Base-by-base conservation (phyloP, 768 basidiomycete genomes). In the Infundibulicybe gibba region DNA sequence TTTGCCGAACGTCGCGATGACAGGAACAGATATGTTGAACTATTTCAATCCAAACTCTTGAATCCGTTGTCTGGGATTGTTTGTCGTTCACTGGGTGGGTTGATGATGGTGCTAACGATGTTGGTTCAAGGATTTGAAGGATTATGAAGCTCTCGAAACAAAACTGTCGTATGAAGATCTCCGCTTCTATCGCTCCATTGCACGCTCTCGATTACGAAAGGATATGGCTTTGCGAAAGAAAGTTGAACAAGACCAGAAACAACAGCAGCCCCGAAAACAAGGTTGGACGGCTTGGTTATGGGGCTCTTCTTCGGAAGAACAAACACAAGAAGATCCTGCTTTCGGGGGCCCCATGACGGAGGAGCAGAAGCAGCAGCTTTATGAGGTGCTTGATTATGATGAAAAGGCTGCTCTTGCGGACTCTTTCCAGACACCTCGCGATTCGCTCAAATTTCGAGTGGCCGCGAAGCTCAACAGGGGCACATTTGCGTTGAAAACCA, bases 121-220 rank as follows among this genome's bases (percentile, higher is more conserved):
- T n/a, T 33, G 13, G 21, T 50, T 25, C 40, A 44, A 87, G 85
- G 84, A 86, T 48, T 45, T 64, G 32, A 59, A 64, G 52, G 67
- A 59, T 6, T 68, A 94, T 25, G 77, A 83, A 40, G 70, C 65
- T 0, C 68, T 98, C 46, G 97, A 99, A 63, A 71, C 63, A 53
- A 92, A 91, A 61, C 74, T 98, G 21, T 77, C 84, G 0, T 98
- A 97, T 55, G 92, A 95, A 63, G 97, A 98, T 58, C 85, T 99
- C 43, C 85, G 95, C 3, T 97, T 97, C 67, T 99, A 98, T 68
- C 83, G 97, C 30, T 97, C 94, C 3, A 91, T 98, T 50, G 90
- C 93, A 0, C 84, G 90, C 20, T 92, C 92, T 2, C 83, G 83
- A 53, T 72, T 95, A 13, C 83, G 86, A 55, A 93, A 97, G 62